phyloP scores from a whole-genome alignment of 345 rosid genomes.

The Gossypium herbaceum region DNA sequence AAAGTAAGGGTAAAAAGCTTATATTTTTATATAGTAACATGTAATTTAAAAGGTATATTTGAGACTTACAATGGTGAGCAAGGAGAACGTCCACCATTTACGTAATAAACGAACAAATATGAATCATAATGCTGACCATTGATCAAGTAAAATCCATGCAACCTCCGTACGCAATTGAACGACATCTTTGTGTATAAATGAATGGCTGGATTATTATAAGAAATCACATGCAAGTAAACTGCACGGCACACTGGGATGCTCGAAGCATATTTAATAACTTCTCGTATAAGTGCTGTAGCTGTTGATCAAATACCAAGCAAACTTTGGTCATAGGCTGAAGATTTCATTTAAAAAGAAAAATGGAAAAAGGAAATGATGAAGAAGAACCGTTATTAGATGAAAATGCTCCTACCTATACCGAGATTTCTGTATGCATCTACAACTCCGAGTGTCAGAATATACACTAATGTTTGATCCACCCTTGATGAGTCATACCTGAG shows the following conservation, averaged over 20 bases:
- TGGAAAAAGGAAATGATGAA: slow-evolving; percentile 1
- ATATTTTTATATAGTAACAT: neutral
- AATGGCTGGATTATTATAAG: slow-evolving; percentile 87
- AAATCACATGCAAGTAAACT: slow-evolving; percentile 90
- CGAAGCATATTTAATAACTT: slow-evolving; percentile 73
- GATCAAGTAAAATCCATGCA: slow-evolving; percentile 74
- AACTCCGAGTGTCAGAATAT: slow-evolving; percentile 88
- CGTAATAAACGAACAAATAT: slow-evolving; percentile 74
- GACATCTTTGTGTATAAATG: slow-evolving; percentile 82
- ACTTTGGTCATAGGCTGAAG: neutral
- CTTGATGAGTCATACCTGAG: slow-evolving; percentile 61
- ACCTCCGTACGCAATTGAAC: slow-evolving; percentile 62
- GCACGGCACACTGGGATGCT: slow-evolving; percentile 65
- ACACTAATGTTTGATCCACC: slow-evolving; percentile 73
- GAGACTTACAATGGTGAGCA: slow-evolving; percentile 83
- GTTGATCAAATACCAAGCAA: slow-evolving; percentile 30
- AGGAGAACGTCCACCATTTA: slow-evolving; percentile 82
- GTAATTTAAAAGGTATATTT: slow-evolving; percentile 7
- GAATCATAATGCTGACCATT: slow-evolving; percentile 80
- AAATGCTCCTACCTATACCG: slow-evolving; percentile 60
- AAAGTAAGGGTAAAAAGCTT: neutral
- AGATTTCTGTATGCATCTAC: slow-evolving; percentile 71
- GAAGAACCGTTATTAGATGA: neutral
- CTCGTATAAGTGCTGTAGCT: slow-evolving; percentile 75
- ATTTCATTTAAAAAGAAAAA: neutral